Evolutionary conservation across 371 early-diverging fungal genomes (phyloP).

Genomic region (Furculomyces boomerangus): DNA sequence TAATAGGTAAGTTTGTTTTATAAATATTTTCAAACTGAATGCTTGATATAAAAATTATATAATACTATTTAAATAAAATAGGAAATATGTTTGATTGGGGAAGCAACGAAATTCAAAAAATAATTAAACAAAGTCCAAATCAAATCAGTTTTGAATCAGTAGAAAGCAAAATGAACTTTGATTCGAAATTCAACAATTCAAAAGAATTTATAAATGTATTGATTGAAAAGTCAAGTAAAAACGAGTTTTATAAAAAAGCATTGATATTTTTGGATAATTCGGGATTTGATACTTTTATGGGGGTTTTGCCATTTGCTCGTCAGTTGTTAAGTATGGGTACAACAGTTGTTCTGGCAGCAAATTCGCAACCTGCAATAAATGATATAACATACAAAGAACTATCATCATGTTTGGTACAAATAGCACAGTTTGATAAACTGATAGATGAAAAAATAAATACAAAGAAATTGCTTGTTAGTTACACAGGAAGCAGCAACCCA

Average conservation of each 20-base stretch:
- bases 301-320: conserved; percentile 44
- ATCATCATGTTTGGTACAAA: conserved; percentile 18
- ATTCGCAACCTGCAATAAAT: conserved; percentile 46
- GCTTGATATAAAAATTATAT: neutral
- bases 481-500: conserved; percentile 42
- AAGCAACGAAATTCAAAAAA: conserved; percentile 27
- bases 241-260: conserved; percentile 23
- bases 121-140: conserved; percentile 22
- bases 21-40: neutral
- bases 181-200: conserved; percentile 23
- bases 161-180: conserved; percentile 21
- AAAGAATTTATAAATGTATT: conserved; percentile 18
- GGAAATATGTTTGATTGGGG: conserved; percentile 65
- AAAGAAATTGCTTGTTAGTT: conserved; percentile 26
- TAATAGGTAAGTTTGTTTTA: conserved; percentile 26
- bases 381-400: conserved; percentile 48
- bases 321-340: conserved; percentile 27
- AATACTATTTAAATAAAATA: neutral
- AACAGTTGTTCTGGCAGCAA: conserved; percentile 43
- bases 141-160: conserved; percentile 33
- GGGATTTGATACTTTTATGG: conserved; percentile 46
- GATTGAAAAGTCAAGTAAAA: conserved; percentile 8
- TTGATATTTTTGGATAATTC: conserved; percentile 54
- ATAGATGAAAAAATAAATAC: conserved; percentile 12
- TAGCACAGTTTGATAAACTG: conserved; percentile 20